Conservation (phyloP, 192 early-diverging fungal genomes). For the Entomortierella lignicola region DNA sequence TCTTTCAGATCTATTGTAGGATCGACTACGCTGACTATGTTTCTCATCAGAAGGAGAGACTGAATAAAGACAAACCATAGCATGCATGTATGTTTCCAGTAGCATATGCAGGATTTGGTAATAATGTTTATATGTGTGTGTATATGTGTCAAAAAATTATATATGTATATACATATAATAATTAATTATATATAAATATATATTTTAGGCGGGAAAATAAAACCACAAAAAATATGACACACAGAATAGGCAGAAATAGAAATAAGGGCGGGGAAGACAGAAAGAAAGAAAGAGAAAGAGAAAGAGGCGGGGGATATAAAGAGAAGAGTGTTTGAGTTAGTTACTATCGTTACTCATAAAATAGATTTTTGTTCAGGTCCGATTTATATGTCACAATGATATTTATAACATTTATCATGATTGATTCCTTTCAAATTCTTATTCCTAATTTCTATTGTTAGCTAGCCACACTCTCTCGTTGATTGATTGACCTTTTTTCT, state of each 20-base stretch:
- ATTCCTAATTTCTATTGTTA: constrained; percentile 20
- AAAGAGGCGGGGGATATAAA: not conserved
- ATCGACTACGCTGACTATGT: not conserved
- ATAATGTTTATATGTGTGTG: constrained; percentile 11
- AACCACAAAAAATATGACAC: not conserved
- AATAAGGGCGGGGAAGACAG: not conserved
- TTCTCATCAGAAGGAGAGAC: constrained; percentile 2
- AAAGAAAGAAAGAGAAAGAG: not conserved
- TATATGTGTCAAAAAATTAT: no score
- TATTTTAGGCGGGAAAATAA: constrained; percentile 10
- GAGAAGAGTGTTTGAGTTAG: constrained; percentile 4
- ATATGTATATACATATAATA: no score
- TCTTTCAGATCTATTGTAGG: not conserved
- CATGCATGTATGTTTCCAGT: not conserved
- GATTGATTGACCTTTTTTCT: constrained; percentile 6
- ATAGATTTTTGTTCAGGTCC: no score
- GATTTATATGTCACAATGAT: no score
- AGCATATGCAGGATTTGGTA: not conserved
- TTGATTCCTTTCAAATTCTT: no score
- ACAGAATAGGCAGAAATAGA: no score
- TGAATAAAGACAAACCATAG: not conserved
- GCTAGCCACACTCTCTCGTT: not conserved
- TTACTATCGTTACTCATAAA: not conserved
- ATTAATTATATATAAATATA: no score
- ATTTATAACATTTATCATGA: no score